Percentiles rank a stretch among this genome's conserved stretches.
Conservation (phyloP, 768 basidiomycete genomes). For the Gloeopeniophorella convolvens region DNA sequence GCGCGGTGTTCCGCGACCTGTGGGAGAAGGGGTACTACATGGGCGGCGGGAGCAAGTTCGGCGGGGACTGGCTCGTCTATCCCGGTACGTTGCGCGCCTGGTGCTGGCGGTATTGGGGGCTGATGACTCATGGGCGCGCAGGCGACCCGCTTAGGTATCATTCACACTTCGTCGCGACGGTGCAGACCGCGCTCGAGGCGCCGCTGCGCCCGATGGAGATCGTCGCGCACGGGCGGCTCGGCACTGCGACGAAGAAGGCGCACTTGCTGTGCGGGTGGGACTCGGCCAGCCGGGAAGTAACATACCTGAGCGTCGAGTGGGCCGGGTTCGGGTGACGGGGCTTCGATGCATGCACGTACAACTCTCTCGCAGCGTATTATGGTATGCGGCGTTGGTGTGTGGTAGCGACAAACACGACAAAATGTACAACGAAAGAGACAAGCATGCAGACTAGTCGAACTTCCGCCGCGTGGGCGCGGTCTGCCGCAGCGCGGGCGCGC, state of each 20-base stretch:
- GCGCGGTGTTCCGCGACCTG: slow-evolving; percentile 70
- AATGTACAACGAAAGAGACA: not conserved
- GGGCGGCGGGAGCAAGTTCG: slow-evolving; percentile 90
- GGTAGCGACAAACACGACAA: not conserved
- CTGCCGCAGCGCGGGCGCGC: slow-evolving; percentile 6
- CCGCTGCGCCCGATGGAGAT: slow-evolving; percentile 84
- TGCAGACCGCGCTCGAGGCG: slow-evolving; percentile 56
- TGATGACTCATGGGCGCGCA: slow-evolving; percentile 25
- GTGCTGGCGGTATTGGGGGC: not conserved
- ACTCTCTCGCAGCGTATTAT: not conserved
- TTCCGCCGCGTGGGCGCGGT: slow-evolving; percentile 8
- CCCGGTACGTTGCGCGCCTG: slow-evolving; percentile 56
- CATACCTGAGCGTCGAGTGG: slow-evolving; percentile 85
- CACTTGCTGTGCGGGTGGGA: slow-evolving; percentile 90
- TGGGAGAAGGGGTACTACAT: slow-evolving; percentile 84
- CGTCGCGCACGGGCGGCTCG: slow-evolving; percentile 90
- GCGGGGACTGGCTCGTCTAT: slow-evolving; percentile 94
- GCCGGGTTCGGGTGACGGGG: slow-evolving; percentile 71
- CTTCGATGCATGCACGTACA: not conserved
- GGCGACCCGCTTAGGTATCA: slow-evolving; percentile 95
- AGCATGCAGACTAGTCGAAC: slow-evolving; percentile 7
- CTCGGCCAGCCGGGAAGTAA: slow-evolving; percentile 54
- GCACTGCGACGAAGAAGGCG: slow-evolving; percentile 95
- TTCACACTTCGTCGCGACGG: slow-evolving; percentile 88
- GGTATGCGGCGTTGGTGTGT: not conserved